Base-by-base conservation (phyloP, 1,284 basidiomycete species). In the Sanghuangporus baumii region DNA sequence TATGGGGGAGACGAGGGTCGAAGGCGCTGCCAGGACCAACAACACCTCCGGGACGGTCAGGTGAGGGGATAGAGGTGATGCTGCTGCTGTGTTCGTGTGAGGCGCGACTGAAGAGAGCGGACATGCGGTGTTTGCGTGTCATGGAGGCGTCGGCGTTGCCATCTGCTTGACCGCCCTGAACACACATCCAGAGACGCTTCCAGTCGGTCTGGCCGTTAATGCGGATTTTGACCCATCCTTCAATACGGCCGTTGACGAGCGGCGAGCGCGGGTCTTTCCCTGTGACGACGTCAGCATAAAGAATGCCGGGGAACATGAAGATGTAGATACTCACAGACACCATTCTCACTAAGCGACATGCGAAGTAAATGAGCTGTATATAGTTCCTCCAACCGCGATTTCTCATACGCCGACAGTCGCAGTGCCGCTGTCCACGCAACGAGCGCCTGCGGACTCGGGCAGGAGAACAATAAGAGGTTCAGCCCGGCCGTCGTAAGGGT, bases 131-230 rank as follows among this genome's bases (percentile, higher is more conserved):
- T 73, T 86, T 90, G 14, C 65, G 59, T 26, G 64, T 61, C 9
- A 31, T 20, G 23, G 47, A 50, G 12, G 64, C 40, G 48, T 66
- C 63, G 46, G 66, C 34, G 52, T 61, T 48, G 48, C 67, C 61
- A 34, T 47, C 52, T 12, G 51, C 74, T 12, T 71, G 69, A 18
- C 78, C 77, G 55, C 82, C 81, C 59, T 75, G 80, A 14, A 98
- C 79, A 6, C 91, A 85, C 79, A 95, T 87, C 92, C 94, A 99
- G 60, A 96, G 82, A 56, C 86, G 84, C 70, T 94, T 94, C 96
- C 96, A 99, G 69, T 98, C 94, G 1, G 93, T 96, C 69, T 96
- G 93, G 16, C 96, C 96, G 56, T 96, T 93, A 57, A 98, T 83
- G 50, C 97, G 88, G 31, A 96, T 86, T 67, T 91, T 86, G 46